Base-by-base conservation (phyloP, 129 eudicot genomes). In the Logfia minima region DNA sequence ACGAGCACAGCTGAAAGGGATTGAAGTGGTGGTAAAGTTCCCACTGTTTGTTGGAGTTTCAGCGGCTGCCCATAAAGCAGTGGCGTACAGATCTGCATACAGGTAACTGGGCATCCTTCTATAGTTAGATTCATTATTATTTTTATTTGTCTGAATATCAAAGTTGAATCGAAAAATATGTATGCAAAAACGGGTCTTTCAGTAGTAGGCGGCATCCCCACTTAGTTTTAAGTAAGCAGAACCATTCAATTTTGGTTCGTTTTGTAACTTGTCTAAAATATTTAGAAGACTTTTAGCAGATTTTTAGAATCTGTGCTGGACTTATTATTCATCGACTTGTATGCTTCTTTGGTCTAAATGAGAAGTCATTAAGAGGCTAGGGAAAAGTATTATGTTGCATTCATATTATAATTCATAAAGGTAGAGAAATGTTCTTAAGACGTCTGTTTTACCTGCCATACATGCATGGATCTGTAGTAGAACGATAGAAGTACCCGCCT, bases 401-500 rank as follows among this genome's bases (percentile, higher is more conserved):
- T 66, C 6, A 0, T 32, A 31, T 14, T 17, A 18, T 65, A 8
- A 18, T 66, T 66, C n/a, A 5, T 7, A 66, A 34, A 4, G 45
- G 23, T 66, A 66, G 48, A 66, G 32, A 66, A 32, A 28, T 31
- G 41, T 7, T 32, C 45, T 26, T 31, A 31, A 45, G 70, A 18
- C 4, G 17, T 66, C 22, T 52, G 17, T 28, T 24, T 78, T 84
- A 92, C 97, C 92, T 93, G 84, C 93, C 98, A 72, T 86, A 77
- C 79, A 84, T 82, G 88, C 98, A 91, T 34, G 98, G 98, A 85
- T 93, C 98, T 1, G 97, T 84, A n/a, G 75, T 74, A 23, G 96
- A 86, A 2, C 96, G 96, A 83, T 93, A 93, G 71, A 93, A 77
- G 48, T 77, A 86, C 48, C 93, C 97, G 52, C 98, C 96, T 26